These are phyloP conservation scores for Monsonia emarginata DNA, from an alignment of 441 rosid genomes.

Conservation along the genomic window DNA sequence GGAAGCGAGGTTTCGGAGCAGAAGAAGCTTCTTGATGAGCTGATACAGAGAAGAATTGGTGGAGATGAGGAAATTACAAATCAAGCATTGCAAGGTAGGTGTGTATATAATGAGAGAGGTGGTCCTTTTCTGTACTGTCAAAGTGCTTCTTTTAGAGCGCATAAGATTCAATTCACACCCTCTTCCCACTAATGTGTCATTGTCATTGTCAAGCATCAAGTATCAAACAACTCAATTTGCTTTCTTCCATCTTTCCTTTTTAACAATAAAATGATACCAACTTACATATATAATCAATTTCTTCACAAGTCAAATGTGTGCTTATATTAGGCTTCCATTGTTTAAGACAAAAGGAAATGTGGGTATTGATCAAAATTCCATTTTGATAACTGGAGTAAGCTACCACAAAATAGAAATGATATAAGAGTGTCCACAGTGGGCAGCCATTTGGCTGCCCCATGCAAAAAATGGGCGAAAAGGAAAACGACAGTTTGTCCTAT, in stretches of 20 bases:
- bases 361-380: no score
- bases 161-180: background rate
- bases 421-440: no score
- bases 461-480: no score
- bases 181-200: background rate
- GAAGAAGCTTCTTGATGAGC: background rate
- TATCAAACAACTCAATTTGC: no score
- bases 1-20: background rate
- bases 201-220: background rate
- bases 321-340: background rate
- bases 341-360: background rate
- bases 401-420: no score
- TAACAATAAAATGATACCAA: background rate
- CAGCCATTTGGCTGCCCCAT: no score
- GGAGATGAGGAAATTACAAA: background rate
- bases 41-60: background rate
- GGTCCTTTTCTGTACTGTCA: background rate
- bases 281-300: no score
- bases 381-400: no score
- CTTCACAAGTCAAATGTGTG: no score
- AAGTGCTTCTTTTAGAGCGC: background rate
- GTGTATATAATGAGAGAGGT: background rate
- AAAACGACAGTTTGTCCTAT: no score
- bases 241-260: background rate
- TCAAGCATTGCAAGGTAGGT: background rate